phyloP scores from a whole-genome alignment of 352 stramenopile genomes.

The Aphanomyces astaci region DNA sequence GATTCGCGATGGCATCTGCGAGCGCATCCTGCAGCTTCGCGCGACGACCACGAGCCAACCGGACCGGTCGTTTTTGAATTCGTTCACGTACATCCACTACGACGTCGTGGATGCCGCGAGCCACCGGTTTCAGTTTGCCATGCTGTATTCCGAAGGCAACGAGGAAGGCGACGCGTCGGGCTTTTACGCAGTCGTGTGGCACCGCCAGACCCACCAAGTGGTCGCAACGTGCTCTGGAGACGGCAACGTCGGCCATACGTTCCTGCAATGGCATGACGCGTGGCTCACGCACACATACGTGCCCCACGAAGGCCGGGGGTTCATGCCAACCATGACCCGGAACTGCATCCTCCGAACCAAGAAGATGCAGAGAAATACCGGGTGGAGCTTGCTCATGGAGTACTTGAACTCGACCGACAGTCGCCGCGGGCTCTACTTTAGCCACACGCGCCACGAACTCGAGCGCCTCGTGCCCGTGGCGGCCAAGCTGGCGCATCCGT shows the following conservation, averaged over 20 bases:
- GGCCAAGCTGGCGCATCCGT: constrained; percentile 2
- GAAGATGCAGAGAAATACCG: background rate
- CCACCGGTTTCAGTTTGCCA: background rate
- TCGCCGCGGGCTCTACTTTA: background rate
- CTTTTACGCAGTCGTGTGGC: background rate
- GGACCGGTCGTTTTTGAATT: background rate
- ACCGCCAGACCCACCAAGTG: background rate
- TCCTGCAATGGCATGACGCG: background rate
- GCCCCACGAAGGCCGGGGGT: background rate
- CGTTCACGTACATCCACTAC: background rate
- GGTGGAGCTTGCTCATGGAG: background rate
- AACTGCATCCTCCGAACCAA: background rate
- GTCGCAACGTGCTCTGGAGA: background rate
- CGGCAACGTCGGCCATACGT: background rate
- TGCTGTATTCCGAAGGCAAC: constrained; percentile 2
- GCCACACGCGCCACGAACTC: background rate
- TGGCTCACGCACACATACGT: background rate
- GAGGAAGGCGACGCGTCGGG: background rate
- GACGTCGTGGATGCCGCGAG: background rate
- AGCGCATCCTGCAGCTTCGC: background rate
- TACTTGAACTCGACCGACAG: constrained; percentile 6
- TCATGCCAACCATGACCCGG: background rate
- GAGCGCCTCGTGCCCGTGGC: background rate
- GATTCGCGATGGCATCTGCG: background rate
- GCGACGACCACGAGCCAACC: background rate